These are phyloP conservation scores for Phytophthora sp. DNA, from an alignment of 352 stramenopile genomes.

Conservation along the genomic window DNA sequence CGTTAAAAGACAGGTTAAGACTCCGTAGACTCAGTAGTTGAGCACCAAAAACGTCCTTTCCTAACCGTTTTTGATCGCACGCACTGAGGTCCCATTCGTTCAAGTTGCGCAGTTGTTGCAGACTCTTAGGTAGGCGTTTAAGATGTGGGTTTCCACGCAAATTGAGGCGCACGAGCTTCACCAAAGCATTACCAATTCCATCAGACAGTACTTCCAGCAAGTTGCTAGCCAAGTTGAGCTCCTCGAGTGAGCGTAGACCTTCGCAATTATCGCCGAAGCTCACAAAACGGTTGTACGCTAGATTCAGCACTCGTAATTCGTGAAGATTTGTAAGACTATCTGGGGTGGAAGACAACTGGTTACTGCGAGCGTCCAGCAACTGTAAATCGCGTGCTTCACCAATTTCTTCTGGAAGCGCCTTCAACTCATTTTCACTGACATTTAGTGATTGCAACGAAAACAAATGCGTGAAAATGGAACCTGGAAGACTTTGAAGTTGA, in stretches of 20 bases:
- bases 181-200: constrained; percentile 39
- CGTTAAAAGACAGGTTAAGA: constrained; percentile 56
- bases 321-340: constrained; percentile 27
- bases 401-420: constrained; percentile 53
- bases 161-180: constrained; percentile 39
- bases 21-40: constrained; percentile 37
- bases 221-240: constrained; percentile 65
- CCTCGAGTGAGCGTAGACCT: constrained; percentile 45
- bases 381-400: constrained; percentile 57
- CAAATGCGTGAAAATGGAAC: constrained; percentile 60
- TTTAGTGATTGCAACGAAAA: constrained; percentile 64
- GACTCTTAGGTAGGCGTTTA: constrained; percentile 45
- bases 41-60: constrained; percentile 52
- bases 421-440: constrained; percentile 60
- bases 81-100: constrained; percentile 45
- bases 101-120: constrained; percentile 49
- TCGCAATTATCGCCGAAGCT: constrained; percentile 54
- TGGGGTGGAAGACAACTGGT: constrained; percentile 48
- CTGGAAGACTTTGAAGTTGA: constrained; percentile 44
- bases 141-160: constrained; percentile 48
- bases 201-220: constrained; percentile 42
- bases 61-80: constrained; percentile 58
- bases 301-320: constrained; percentile 52
- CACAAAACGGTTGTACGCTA: constrained; percentile 52
- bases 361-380: constrained; percentile 54